Percentiles rank a stretch among this genome's conserved stretches.
Conservation (phyloP, 768 basidiomycete species). For the Pleurotus pulmonarius region DNA sequence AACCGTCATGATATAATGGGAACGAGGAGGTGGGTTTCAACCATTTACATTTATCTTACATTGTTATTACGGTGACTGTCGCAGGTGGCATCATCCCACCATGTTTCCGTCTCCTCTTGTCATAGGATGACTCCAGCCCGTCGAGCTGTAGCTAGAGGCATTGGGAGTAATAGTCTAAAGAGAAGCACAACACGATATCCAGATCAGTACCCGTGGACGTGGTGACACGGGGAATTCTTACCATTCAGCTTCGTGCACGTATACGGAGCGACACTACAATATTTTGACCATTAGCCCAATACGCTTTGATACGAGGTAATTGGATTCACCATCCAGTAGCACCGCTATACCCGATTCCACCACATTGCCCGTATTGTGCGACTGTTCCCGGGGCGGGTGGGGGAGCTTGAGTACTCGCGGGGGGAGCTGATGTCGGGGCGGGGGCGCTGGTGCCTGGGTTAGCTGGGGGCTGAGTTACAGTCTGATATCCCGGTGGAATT, state of each 20-base stretch:
- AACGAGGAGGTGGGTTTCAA: no score
- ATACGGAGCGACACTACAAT: constrained; percentile 29
- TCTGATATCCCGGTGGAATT: not conserved
- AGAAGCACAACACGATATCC: not conserved
- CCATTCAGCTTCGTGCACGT: constrained; percentile 31
- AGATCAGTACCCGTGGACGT: not conserved
- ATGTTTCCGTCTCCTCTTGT: not conserved
- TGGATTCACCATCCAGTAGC: constrained; percentile 31
- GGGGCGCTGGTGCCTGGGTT: not conserved
- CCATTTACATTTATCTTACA: not conserved
- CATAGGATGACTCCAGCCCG: not conserved
- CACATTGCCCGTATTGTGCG: constrained; percentile 39
- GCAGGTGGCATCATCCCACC: not conserved
- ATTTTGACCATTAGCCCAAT: not conserved
- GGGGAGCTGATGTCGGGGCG: not conserved
- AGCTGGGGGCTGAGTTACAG: not conserved
- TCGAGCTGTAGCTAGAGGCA: not conserved
- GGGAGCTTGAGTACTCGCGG: constrained; percentile 10
- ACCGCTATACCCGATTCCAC: constrained; percentile 36
- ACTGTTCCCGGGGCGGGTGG: constrained; percentile 22
- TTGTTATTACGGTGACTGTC: not conserved
- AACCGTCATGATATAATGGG: no score
- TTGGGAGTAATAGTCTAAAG: constrained; percentile 3
- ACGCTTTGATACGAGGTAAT: not conserved
- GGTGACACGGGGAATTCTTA: constrained; percentile 11